Evolutionary conservation across 306 rosid species (phyloP), one percentile per base, ranked within the genome.

Genomic region (Trichosanthes cucumerina): DNA sequence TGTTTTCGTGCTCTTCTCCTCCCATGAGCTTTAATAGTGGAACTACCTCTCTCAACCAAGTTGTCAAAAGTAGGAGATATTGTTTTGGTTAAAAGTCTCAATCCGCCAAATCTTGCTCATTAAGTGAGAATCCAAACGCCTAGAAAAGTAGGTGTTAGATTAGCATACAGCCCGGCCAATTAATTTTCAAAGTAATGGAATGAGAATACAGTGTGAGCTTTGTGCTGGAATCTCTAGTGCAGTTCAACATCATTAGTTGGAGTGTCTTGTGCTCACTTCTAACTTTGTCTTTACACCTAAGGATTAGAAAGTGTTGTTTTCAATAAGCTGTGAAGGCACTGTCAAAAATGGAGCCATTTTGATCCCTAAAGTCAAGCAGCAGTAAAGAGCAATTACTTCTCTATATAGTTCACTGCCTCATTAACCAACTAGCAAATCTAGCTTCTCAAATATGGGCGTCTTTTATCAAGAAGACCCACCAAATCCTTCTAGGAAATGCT

Each of bases 201-300:
- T 3, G 71, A 33, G 71, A 74, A 33, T 28, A 28, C 38, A 73
- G 78, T 75, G 79, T 56, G 59, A 73, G 44, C 41, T 79, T 85
- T 79, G 79, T 64, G 75, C 26, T 16, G 15, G 72, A 34, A 64
- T 82, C 85, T 49, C n/a, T 18, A 70, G 57, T 63, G 49, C 50
- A 49, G 41, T 73, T 47, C 59, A 46, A 73, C 77, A 28, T 73
- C 58, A 47, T 73, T 73, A 8, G 85, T 84, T 81, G 52, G 76
- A 89, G 70, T 79, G 88, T 80, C 82, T 33, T 71, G 21, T 63
- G 36, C 64, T 41, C 15, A 72, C 21, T 77, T 14, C 9, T 88
- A 80, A 84, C 93, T 88, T 91, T 81, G 88, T 81, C 97, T 95
- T 89, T 77, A 86, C 89, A 94, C 92, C 88, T 7, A 95, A 91